Percentiles rank a stretch among this genome's conserved stretches.
Evolutionary conservation across 345 rosid genomes (phyloP).

Genomic region (Physaria fendleri): DNA sequence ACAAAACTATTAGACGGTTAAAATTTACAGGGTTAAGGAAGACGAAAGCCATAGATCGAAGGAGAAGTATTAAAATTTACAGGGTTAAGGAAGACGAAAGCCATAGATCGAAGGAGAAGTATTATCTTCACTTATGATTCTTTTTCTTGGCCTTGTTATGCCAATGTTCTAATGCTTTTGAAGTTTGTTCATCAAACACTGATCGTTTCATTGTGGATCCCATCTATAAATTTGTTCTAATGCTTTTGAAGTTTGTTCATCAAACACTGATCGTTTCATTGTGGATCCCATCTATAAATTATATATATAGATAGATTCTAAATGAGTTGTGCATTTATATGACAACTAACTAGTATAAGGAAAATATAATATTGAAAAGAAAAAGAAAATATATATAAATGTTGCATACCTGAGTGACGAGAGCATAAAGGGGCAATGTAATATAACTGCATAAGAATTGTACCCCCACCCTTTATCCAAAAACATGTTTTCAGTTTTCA

Average conservation of each 20-base stretch:
- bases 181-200: constrained; percentile 79
- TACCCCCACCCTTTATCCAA: constrained; percentile 48
- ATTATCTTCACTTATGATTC: constrained; percentile 17
- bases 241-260: constrained; percentile 78
- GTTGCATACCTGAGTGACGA: constrained; percentile 70
- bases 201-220: constrained; percentile 87
- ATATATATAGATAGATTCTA: no score
- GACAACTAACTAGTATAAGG: background rate
- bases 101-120: background rate
- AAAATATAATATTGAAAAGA: background rate
- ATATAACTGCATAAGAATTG: constrained; percentile 79
- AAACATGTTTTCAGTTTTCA: background rate
- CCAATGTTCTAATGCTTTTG: constrained; percentile 75
- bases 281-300: constrained; percentile 82
- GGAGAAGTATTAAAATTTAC: background rate
- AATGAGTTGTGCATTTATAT: background rate
- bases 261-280: constrained; percentile 82
- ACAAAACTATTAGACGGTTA: background rate
- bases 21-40: background rate
- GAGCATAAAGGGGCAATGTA: constrained; percentile 89
- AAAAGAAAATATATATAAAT: background rate
- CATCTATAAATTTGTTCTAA: constrained; percentile 62
- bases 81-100: background rate
- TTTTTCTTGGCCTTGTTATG: constrained; percentile 56
- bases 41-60: background rate